Conservation (phyloP, 768 basidiomycete genomes). For the Boletus edulis region DNA sequence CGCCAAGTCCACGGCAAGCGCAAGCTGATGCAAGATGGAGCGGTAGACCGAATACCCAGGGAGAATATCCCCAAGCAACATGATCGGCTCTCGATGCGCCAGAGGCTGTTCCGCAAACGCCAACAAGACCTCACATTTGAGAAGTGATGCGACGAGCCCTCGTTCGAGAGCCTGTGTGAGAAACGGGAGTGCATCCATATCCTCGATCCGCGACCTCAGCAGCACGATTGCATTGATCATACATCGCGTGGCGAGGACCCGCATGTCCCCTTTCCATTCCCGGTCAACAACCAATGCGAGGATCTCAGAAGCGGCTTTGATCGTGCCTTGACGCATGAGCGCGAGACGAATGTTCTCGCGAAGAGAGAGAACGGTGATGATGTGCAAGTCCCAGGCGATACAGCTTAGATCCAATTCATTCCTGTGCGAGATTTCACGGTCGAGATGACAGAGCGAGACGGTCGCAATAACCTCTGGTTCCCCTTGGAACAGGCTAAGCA, state of each 20-base stretch:
- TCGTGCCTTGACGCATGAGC: slow-evolving; percentile 23
- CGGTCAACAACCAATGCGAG: slow-evolving; percentile 15
- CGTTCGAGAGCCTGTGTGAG: slow-evolving; percentile 23
- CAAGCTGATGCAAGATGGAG: slow-evolving; percentile 20
- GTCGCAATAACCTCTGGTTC: slow-evolving; percentile 20
- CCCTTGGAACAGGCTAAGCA: slow-evolving; percentile 21
- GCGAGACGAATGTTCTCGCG: slow-evolving; percentile 16
- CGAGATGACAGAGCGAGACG: slow-evolving; percentile 24
- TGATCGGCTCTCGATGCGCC: slow-evolving; percentile 1
- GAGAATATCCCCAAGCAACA: slow-evolving; percentile 18
- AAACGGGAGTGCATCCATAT: slow-evolving; percentile 26
- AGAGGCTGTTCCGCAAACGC: neutral
- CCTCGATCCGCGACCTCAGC: slow-evolving; percentile 19
- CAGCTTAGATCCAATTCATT: slow-evolving; percentile 20
- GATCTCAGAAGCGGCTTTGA: slow-evolving; percentile 23
- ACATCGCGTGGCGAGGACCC: slow-evolving; percentile 21
- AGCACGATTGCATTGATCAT: slow-evolving; percentile 19
- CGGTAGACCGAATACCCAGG: slow-evolving; percentile 27
- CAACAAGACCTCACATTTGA: slow-evolving; percentile 24
- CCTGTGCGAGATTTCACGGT: slow-evolving; percentile 19
- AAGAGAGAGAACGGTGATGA: slow-evolving; percentile 20
- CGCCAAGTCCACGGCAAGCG: slow-evolving; percentile 7
- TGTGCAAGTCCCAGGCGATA: slow-evolving; percentile 30
- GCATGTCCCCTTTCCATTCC: slow-evolving; percentile 10
- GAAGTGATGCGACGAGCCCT: slow-evolving; percentile 20